A percentile compares a stretch with the other conserved stretches of the same genome.
These are phyloP conservation scores for Trifolium fragiferum DNA, from an alignment of 306 rosid genomes.

Conservation along the genomic window DNA sequence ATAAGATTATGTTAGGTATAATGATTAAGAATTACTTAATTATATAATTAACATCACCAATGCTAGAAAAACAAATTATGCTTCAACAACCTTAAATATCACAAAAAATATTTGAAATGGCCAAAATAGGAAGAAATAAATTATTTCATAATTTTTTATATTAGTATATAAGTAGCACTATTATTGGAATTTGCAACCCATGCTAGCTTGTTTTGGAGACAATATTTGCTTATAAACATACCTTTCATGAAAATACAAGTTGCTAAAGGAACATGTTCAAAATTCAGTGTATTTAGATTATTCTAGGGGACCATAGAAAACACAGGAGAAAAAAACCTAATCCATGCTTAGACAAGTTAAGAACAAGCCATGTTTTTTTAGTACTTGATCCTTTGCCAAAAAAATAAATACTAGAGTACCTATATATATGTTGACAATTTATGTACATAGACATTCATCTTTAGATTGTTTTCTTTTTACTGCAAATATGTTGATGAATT, in stretches of 20 bases:
- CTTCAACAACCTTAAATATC: slow-evolving; percentile 10
- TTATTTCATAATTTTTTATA: background rate
- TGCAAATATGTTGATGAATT: background rate
- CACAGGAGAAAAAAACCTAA: background rate
- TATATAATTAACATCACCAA: background rate
- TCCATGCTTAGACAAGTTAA: background rate
- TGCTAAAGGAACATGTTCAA: background rate
- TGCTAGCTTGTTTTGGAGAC: slow-evolving; percentile 42
- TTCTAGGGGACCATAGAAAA: slow-evolving; percentile 4
- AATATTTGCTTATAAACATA: slow-evolving; percentile 21
- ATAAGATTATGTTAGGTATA: background rate
- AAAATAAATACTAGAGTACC: background rate
- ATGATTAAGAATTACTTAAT: background rate
- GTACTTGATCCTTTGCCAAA: background rate
- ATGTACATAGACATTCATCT: background rate
- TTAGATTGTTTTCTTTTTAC: background rate
- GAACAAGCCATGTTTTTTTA: background rate
- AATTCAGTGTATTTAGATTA: background rate
- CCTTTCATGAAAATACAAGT: slow-evolving; percentile 7
- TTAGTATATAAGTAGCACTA: slow-evolving; percentile 5
- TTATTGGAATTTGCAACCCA: slow-evolving; percentile 14
- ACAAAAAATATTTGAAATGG: background rate
- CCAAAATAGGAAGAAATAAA: background rate
- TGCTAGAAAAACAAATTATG: slow-evolving; percentile 2
- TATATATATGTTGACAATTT: background rate